Conservation (phyloP, 2,329 filamentous ascomycete genomes). For the Stagonosporopsis rhizophila region DNA sequence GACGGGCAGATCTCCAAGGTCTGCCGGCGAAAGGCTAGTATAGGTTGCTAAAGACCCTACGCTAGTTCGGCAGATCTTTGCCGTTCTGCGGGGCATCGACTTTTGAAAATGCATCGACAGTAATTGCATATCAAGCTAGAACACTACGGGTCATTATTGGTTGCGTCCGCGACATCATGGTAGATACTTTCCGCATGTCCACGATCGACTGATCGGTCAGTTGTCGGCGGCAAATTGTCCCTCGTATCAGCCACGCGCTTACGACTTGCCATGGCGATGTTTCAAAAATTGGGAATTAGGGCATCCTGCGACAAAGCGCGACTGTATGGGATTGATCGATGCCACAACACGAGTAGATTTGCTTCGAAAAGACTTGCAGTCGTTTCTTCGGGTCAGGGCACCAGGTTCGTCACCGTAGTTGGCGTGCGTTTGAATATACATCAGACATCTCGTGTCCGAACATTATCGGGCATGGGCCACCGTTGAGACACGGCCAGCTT, state of each 20-base stretch:
- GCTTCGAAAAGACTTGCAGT: not conserved
- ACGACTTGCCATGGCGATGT: constrained; percentile 1
- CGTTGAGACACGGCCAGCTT: not conserved
- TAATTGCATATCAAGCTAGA: not conserved
- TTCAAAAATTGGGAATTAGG: constrained; percentile 6
- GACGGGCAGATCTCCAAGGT: not conserved
- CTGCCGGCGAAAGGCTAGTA: not conserved
- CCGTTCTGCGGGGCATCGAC: constrained; percentile 3
- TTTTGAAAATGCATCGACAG: constrained; percentile 8
- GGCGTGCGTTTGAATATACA: not conserved
- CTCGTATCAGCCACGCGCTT: not conserved
- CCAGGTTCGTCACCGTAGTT: too few species aligned
- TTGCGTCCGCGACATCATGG: too few species aligned
- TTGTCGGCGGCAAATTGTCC: not conserved
- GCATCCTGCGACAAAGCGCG: not conserved
- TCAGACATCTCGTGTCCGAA: too few species aligned
- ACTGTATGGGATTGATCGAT: not conserved
- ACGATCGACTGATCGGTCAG: not conserved
- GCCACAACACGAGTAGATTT: not conserved
- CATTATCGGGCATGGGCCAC: not conserved
- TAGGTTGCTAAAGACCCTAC: not conserved
- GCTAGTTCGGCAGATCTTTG: constrained; percentile 2
- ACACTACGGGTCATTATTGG: not conserved
- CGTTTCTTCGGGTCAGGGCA: not conserved
- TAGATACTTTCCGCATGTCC: too few species aligned